phyloP scores from a whole-genome alignment of 345 rosid species.

The Salix arbutifolia region DNA sequence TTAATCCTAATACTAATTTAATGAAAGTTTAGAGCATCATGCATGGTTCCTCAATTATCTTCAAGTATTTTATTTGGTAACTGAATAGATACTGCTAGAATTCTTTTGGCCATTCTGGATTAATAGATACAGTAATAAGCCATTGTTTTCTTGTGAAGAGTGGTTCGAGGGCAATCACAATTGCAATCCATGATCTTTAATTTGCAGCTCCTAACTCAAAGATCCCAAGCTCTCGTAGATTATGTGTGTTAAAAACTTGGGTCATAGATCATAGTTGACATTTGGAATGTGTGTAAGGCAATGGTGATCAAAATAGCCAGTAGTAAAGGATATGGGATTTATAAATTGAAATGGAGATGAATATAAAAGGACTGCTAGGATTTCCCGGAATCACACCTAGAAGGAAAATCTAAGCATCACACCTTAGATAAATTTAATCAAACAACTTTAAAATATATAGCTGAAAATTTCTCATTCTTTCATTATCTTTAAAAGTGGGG shows the following conservation, averaged over 20 bases:
- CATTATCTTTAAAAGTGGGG: not conserved
- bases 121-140: not conserved
- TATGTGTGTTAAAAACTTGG: not conserved
- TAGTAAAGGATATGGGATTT: not conserved
- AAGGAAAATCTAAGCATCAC: not conserved
- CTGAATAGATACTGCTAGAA: not conserved
- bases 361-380: not conserved
- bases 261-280: not conserved
- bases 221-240: not conserved
- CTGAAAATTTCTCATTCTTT: not conserved
- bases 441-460: not conserved
- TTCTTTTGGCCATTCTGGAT: not conserved
- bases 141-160: not conserved
- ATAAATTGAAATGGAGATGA: not conserved
- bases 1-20: not conserved
- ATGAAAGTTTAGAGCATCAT: not conserved
- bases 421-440: not conserved
- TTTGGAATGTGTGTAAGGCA: not conserved
- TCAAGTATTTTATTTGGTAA: not conserved
- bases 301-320: not conserved
- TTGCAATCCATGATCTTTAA: not conserved
- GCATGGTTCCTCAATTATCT: not conserved
- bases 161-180: not conserved
- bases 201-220: not conserved
- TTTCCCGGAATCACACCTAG: not conserved